Evolutionary conservation across 768 basidiomycete genomes (phyloP), one percentile per base, ranked within the genome.

Genomic region (Gloeostereum incarnatum): DNA sequence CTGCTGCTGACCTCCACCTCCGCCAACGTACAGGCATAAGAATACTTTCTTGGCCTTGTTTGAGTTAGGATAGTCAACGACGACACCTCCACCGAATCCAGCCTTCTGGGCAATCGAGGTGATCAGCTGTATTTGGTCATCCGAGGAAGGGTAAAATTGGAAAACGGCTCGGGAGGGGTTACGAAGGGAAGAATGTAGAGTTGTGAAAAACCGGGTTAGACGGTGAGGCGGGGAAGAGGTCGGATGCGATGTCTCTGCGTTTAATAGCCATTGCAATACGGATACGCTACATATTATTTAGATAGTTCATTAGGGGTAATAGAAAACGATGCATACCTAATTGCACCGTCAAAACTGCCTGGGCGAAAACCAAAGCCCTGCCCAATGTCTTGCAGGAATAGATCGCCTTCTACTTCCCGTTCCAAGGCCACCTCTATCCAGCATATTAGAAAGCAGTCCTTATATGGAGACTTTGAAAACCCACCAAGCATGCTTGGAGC

Each of bases 221-320:
- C 78, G 87, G 57, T 83, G 88, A 8, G 81, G 91, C 11, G 81
- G 93, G 32, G 89, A 93, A 41, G 88, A 93, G 33, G 81, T 90
- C 40, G 75, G 85, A 53, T 81, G 82, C 4, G 90, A 81, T 20
- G 91, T 86, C 57, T 98, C 96, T 18, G 94, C 93, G 57, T 97
- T 99, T 41, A 97, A 71, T 3, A 99, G 69, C 96, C 96, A 99
- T 63, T 99, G 96, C 4, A 99, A 66, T n/a, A 97, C 94, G 18
- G 96, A 99, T 51, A 99, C 86, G 53, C 94, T 98, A 52, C 2
- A n/a, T n/a, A n/a, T n/a, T n/a, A n/a, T 34, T 20, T n/a, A 34
- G 19, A 17, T 34, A 40, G 32, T n/a, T n/a, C n/a, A 36, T 24
- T 14, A 41, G 37, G 16, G 38, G 16, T 14, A 35, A 29, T 27